Evolutionary conservation across 1,284 basidiomycete species (phyloP).

Genomic region (Irpex sp.): DNA sequence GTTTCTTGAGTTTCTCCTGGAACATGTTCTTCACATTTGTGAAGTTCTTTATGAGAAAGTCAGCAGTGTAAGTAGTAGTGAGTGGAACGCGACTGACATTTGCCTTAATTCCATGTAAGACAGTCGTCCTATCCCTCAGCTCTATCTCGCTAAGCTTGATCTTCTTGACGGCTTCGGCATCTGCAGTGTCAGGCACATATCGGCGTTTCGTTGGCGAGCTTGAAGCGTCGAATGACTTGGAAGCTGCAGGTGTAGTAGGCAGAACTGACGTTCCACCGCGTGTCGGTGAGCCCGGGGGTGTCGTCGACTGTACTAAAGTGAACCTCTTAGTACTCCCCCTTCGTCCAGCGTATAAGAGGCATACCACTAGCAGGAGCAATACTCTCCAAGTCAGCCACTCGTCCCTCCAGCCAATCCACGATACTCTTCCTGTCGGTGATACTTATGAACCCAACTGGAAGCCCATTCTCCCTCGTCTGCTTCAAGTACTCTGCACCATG

Average conservation of each 20-base stretch:
- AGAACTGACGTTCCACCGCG: conserved; percentile 12
- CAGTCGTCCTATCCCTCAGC: conserved; percentile 68
- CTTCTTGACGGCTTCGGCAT: conserved; percentile 80
- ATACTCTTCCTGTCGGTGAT: conserved; percentile 81
- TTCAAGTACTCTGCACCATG: conserved; percentile 83
- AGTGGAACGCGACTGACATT: conserved; percentile 44
- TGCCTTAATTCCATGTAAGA: conserved; percentile 69
- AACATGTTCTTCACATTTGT: conserved; percentile 53
- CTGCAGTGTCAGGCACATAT: conserved; percentile 73
- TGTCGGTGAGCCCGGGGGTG: conserved; percentile 62
- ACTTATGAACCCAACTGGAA: conserved; percentile 73
- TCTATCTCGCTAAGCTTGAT: conserved; percentile 72
- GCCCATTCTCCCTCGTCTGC: conserved; percentile 68
- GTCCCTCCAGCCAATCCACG: conserved; percentile 79
- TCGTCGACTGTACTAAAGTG: conserved; percentile 40
- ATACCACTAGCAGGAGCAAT: conserved; percentile 52
- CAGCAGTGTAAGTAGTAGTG: background rate
- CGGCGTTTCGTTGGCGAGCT: conserved; percentile 61
- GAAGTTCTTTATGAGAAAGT: conserved; percentile 54
- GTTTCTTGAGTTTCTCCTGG: conserved; percentile 70
- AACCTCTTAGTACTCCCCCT: background rate
- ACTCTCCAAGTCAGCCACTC: conserved; percentile 46
- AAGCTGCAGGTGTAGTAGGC: conserved; percentile 32
- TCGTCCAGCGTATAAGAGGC: background rate
- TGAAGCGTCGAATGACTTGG: conserved; percentile 30